These are phyloP conservation scores for Termitomyces sp. DNA, from an alignment of 768 basidiomycete genomes.

Conservation along the genomic window DNA sequence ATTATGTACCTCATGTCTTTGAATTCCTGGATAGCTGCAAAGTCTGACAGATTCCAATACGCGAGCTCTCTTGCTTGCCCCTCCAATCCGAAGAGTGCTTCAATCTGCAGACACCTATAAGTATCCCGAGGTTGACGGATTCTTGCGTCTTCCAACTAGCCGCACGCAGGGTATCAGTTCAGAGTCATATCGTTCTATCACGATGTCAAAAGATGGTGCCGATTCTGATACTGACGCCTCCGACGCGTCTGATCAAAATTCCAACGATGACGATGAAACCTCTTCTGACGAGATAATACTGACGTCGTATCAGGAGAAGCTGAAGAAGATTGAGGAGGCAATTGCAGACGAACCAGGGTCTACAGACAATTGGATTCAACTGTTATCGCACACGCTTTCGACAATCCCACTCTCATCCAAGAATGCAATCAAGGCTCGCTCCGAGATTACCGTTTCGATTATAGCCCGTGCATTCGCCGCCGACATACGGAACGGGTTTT, in stretches of 20 bases:
- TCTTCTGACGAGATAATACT: slow-evolving; percentile 35
- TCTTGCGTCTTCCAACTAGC: slow-evolving; percentile 51
- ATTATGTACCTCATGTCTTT: not conserved
- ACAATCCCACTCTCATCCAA: slow-evolving; percentile 59
- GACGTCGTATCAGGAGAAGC: slow-evolving; percentile 52
- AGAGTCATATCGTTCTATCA: slow-evolving; percentile 50
- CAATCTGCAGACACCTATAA: slow-evolving; percentile 32
- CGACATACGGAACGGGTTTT: slow-evolving; percentile 44
- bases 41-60: slow-evolving; percentile 54
- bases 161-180: slow-evolving; percentile 21
- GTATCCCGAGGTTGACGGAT: slow-evolving; percentile 63
- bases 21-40: slow-evolving; percentile 28
- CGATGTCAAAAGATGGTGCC: slow-evolving; percentile 18
- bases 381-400: slow-evolving; percentile 59
- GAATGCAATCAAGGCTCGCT: slow-evolving; percentile 61
- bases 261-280: slow-evolving; percentile 24
- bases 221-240: slow-evolving; percentile 21
- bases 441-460: slow-evolving; percentile 67
- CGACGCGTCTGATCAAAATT: slow-evolving; percentile 7
- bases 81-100: slow-evolving; percentile 46
- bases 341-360: slow-evolving; percentile 48
- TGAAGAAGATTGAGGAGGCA: slow-evolving; percentile 53
- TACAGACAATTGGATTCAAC: slow-evolving; percentile 53
- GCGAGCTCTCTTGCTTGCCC: slow-evolving; percentile 45
- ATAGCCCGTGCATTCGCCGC: slow-evolving; percentile 58